Conservation (phyloP, 2,329 filamentous ascomycete species). For the Emmonsia crescens region DNA sequence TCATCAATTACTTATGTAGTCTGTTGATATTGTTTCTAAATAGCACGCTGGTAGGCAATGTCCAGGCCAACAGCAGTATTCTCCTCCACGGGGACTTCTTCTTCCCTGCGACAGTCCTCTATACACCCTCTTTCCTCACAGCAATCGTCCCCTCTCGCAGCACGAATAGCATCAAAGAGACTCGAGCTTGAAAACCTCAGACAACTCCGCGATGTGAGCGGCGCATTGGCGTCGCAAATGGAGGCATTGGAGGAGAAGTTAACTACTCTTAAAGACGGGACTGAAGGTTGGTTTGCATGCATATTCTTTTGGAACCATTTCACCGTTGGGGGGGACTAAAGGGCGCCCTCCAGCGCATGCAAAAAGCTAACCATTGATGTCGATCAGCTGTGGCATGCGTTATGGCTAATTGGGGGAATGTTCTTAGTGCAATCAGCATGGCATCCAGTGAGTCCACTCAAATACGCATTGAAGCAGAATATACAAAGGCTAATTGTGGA, state of each 20-base stretch:
- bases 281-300: slow-evolving; percentile 39
- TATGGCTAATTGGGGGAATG: slow-evolving; percentile 57
- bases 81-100: slow-evolving; percentile 15
- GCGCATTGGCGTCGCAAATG: slow-evolving; percentile 52
- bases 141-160: slow-evolving; percentile 47
- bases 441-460: slow-evolving; percentile 44
- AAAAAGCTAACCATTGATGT: slow-evolving; percentile 9
- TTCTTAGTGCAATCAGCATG: slow-evolving; percentile 53
- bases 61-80: slow-evolving; percentile 26
- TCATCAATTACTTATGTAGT: too few relatives aligned
- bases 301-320: background rate
- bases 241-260: slow-evolving; percentile 51
- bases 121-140: slow-evolving; percentile 26
- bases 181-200: slow-evolving; percentile 51
- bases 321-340: background rate
- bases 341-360: background rate
- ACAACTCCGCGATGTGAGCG: slow-evolving; percentile 51
- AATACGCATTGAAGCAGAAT: background rate
- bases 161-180: slow-evolving; percentile 53
- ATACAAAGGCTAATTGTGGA: background rate
- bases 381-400: slow-evolving; percentile 51
- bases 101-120: slow-evolving; percentile 24
- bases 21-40: background rate
- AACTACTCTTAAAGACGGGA: slow-evolving; percentile 49
- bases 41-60: background rate